phyloP scores from a whole-genome alignment of 2,329 filamentous ascomycete genomes.

The Fusarium sp. region DNA sequence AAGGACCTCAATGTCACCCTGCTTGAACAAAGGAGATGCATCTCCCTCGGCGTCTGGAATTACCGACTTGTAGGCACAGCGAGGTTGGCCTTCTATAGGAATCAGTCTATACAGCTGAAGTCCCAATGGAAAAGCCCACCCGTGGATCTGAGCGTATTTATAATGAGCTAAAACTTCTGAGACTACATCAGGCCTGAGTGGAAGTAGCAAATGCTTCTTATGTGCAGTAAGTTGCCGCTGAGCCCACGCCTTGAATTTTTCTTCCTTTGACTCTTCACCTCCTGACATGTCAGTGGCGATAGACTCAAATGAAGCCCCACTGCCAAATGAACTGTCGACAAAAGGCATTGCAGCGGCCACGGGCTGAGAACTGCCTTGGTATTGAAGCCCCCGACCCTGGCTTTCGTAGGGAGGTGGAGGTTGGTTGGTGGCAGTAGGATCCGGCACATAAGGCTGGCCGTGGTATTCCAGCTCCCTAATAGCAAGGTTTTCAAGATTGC shows the following conservation, averaged over 20 bases:
- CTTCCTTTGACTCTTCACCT: not conserved
- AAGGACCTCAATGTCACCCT: not conserved
- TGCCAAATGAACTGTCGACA: not conserved
- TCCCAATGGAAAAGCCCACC: not conserved
- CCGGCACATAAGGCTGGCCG: not conserved
- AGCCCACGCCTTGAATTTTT: not conserved
- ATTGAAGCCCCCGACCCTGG: not conserved
- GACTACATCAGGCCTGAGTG: not conserved
- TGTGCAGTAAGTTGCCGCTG: fast-evolving
- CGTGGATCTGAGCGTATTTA: fast-evolving
- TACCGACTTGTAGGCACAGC: fast-evolving
- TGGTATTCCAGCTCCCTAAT: not conserved
- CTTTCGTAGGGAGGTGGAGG: not conserved
- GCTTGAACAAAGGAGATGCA: fast-evolving
- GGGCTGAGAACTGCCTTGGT: not conserved
- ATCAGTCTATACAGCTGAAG: not conserved
- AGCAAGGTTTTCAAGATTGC: not conserved
- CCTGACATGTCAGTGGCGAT: not conserved
- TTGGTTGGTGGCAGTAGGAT: not conserved
- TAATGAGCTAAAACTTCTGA: not conserved
- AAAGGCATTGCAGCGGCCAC: not conserved
- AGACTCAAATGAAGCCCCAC: not conserved
- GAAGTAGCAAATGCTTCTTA: fast-evolving
- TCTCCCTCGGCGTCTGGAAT: not conserved
- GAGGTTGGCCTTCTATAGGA: too few species aligned